Conservation (phyloP, 495 filamentous ascomycete species). For the Neurospora hispaniola region DNA sequence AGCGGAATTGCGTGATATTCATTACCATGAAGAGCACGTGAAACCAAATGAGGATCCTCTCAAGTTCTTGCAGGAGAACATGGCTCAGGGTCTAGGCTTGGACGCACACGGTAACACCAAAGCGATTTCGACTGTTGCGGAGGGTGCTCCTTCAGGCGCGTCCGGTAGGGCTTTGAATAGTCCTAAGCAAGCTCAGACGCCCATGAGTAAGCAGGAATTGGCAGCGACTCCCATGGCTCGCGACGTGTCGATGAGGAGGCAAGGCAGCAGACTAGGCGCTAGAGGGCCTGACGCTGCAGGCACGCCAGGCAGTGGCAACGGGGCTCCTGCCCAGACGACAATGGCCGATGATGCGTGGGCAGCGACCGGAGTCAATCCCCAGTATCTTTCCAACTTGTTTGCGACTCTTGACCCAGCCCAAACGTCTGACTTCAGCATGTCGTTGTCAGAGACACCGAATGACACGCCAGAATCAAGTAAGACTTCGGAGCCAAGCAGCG, state of each 20-base stretch:
- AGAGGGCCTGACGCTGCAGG: constrained; percentile 18
- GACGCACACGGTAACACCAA: constrained; percentile 36
- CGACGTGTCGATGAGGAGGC: constrained; percentile 34
- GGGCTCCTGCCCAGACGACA: constrained; percentile 9
- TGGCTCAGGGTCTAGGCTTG: constrained; percentile 33
- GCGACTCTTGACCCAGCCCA: constrained; percentile 16
- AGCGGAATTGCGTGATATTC: constrained; percentile 40
- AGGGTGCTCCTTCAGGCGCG: neutral
- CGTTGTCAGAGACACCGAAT: constrained; percentile 39
- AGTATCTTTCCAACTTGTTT: constrained; percentile 29
- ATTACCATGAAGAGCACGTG: constrained; percentile 44
- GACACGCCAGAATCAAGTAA: constrained; percentile 48
- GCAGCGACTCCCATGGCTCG: constrained; percentile 36
- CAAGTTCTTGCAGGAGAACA: constrained; percentile 36
- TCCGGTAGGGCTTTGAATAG: constrained; percentile 1
- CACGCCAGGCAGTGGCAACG: constrained; percentile 17
- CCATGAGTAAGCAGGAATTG: constrained; percentile 23
- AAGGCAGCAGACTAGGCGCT: constrained; percentile 26
- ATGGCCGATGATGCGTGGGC: constrained; percentile 24
- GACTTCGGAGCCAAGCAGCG: constrained; percentile 43
- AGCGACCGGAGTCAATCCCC: constrained; percentile 34
- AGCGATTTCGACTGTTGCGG: neutral
- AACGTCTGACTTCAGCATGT: constrained; percentile 37
- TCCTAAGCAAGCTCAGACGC: constrained; percentile 38
- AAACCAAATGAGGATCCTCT: constrained; percentile 43